These are phyloP conservation scores for Lepidium aucheri DNA, from an alignment of 345 rosid genomes.

Conservation along the genomic window DNA sequence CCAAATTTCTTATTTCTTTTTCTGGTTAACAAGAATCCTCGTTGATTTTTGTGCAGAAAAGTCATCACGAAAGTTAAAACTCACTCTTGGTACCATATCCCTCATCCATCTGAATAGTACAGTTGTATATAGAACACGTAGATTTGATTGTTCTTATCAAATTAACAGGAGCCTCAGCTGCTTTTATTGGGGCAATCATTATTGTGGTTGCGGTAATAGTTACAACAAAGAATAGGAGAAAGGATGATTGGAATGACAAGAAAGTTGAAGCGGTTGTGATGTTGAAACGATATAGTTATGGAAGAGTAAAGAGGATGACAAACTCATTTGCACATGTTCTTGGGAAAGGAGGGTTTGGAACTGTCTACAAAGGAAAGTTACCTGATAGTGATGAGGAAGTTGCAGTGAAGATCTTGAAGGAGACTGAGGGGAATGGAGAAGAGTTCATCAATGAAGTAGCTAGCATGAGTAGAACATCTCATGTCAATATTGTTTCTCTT, in stretches of 20 bases:
- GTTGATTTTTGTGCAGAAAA: too few relatives aligned
- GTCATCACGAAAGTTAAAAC: too few relatives aligned
- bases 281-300: conserved; percentile 12
- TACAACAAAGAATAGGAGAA: neutral
- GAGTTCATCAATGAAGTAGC: conserved; percentile 45
- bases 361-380: conserved; percentile 14
- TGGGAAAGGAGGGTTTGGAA: conserved; percentile 25
- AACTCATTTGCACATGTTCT: conserved; percentile 14
- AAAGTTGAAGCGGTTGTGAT: neutral
- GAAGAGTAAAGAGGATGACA: conserved; percentile 23
- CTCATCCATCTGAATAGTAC: too few relatives aligned
- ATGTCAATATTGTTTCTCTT: conserved; percentile 34
- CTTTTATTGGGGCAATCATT: neutral
- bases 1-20: too few relatives aligned
- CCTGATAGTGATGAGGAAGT: neutral
- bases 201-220: neutral
- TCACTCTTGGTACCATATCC: too few relatives aligned
- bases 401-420: conserved; percentile 26
- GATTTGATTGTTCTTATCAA: neutral
- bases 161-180: neutral
- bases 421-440: conserved; percentile 17
- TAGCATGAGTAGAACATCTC: conserved; percentile 40
- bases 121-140: neutral
- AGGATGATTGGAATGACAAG: neutral
- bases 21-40: too few relatives aligned